phyloP scores from a whole-genome alignment of 2,329 filamentous ascomycete species.

The Paracorniculantispora psalliotae region DNA sequence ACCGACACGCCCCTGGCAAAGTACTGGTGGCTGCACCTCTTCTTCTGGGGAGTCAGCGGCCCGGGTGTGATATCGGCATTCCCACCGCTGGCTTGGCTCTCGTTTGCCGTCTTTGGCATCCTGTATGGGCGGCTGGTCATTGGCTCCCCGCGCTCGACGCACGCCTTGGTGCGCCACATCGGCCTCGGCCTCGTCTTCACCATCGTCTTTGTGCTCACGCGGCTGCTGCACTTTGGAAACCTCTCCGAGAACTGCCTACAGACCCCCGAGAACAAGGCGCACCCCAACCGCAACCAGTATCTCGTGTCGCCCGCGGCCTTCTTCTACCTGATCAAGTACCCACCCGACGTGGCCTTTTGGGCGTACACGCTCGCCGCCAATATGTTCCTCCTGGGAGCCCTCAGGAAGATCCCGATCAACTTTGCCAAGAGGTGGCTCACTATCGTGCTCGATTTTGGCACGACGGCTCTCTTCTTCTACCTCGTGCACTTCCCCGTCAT shows the following conservation, averaged over 20 bases:
- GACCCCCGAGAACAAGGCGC: constrained; percentile 31
- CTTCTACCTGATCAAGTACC: constrained; percentile 44
- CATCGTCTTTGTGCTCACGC: constrained; percentile 36
- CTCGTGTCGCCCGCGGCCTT: constrained; percentile 37
- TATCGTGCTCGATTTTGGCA: constrained; percentile 38
- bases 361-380: constrained; percentile 35
- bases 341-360: constrained; percentile 43
- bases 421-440: constrained; percentile 26
- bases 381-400: constrained; percentile 34
- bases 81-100: constrained; percentile 42
- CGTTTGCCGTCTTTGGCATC: constrained; percentile 40
- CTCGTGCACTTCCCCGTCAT: constrained; percentile 33
- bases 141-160: constrained; percentile 28
- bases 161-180: constrained; percentile 22
- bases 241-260: constrained; percentile 39
- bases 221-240: constrained; percentile 38
- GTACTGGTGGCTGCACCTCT: constrained; percentile 29
- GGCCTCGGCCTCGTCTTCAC: constrained; percentile 27
- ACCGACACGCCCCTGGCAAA: neutral
- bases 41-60: constrained; percentile 34
- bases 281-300: constrained; percentile 34
- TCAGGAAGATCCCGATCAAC: constrained; percentile 28
- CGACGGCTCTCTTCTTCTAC: constrained; percentile 44
- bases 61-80: constrained; percentile 34
- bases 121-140: constrained; percentile 35